Base-by-base conservation (phyloP, 1,284 basidiomycete genomes). In the Pyrrhoderma noxium region DNA sequence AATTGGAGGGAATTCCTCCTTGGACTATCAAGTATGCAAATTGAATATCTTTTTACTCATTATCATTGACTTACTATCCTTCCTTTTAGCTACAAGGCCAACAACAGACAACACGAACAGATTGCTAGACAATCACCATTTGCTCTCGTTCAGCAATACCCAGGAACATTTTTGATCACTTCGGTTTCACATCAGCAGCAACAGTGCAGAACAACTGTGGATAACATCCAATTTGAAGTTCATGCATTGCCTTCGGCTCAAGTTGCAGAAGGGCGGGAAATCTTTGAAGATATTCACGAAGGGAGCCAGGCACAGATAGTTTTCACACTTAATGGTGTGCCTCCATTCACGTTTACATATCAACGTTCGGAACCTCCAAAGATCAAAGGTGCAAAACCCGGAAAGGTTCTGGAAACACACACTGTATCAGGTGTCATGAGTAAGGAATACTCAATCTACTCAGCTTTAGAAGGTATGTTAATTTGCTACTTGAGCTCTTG, bases 261-360 rank as follows among this genome's bases (percentile, higher is more conserved):
- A 60, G 89, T 99, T 42, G 85, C 85, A 7, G 84, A 89, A 52
- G 95, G 95, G 39, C 82, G 82, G 62, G 76, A 82, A 49, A 76
- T 85, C 54, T 78, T 86, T 62, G 85, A 95, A 65, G 82, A 92
- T 62, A 87, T 97, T 47, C 83, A 92, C 54, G 93, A 97, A 73
- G 87, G 89, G 55, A 89, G 92, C 64, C 88, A 94, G 71, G 93
- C 93, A 8, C 91, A 95, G 64, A 94, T 96, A 56, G 73, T 89
- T 42, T 96, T 99, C 68, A 82, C 79, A 8, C 79, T 99, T 55
- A 74, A 82, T 42, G 95, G 95, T 50, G 88, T 89, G 60, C 87
- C 95, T 35, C 95, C 95, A 0, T 99, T 96, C 70, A 88, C 93
- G 1, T 98, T 99, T 68, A 92, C 90, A 0, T 93, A 93, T 65